Evolutionary conservation across 108 stramenopile genomes (phyloP), one percentile per base, ranked within the genome.

Genomic region (Aurantiochytrium sp.): DNA sequence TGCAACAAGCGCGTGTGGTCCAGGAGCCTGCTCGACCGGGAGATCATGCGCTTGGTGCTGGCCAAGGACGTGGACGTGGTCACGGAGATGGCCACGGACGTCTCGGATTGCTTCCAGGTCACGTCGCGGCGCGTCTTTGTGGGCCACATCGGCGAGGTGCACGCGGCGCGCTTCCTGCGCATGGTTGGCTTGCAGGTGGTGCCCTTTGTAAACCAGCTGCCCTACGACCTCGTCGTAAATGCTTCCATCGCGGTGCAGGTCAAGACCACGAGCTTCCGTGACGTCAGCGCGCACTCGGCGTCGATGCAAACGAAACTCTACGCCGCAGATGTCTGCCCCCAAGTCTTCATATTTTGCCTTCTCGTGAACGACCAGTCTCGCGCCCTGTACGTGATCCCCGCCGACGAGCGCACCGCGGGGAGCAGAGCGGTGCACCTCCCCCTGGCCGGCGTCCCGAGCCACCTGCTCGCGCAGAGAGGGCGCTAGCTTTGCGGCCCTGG

Each of bases 191-290:
- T 59, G 31, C 27, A n/a, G 55, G 55, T 59, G 32, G 32, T n/a
- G 27, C 55, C 55, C 6, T 59, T 32, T 32, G 55, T 94, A n/a
- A 59, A 59, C 55, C 55, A 59, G 55, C 55, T 59, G 6, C 55
- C 55, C 10, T 59, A 59, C 32, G 55, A 59, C 55, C 55, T 59
- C 22, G 55, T 1, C 31, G 55, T 59, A n/a, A 59, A 59, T 1
- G 55, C 5, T 4, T 0, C 10, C 55, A 59, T 59, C 55, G 17
- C 55, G 0, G 55, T 59, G 55, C 55, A 59, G 55, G 55, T 59
- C 31, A 59, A 59, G 32, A 59, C 55, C 55, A 22, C 55, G 31
- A 59, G 10, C 19, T 59, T 59, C 32, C 55, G 55, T 4, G 10
- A 4, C 32, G 1, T n/a, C 6, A 32, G 31, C 27, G 5, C 55